These are phyloP conservation scores for Chamaenerion angustifolium DNA, from an alignment of 345 rosid species.

Conservation along the genomic window DNA sequence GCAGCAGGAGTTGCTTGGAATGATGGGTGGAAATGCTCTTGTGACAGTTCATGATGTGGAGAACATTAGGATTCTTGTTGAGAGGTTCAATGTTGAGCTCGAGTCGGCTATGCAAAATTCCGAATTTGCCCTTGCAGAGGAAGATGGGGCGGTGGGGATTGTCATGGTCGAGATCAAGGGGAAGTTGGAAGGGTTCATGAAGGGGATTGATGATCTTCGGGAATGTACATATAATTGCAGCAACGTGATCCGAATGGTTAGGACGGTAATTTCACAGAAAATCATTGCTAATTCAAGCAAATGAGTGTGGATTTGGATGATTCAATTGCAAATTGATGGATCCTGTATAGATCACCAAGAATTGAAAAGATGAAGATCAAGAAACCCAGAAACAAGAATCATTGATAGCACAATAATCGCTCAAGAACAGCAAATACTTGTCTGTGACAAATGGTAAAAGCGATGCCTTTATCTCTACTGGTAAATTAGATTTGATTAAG, in stretches of 20 bases:
- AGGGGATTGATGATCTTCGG: slow-evolving; percentile 41
- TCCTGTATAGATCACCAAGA: no score
- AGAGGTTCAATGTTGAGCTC: slow-evolving; percentile 33
- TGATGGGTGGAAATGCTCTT: slow-evolving; percentile 26
- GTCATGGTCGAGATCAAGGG: slow-evolving; percentile 70
- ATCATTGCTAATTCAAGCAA: slow-evolving; percentile 28
- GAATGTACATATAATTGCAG: slow-evolving; percentile 49
- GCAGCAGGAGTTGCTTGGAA: slow-evolving; percentile 27
- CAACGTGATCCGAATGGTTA: slow-evolving; percentile 42
- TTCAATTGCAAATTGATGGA: no score
- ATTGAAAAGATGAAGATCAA: no score
- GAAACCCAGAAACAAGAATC: no score
- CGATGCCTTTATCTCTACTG: no score
- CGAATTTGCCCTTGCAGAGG: slow-evolving; percentile 42
- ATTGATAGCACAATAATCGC: no score
- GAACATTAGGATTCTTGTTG: slow-evolving; percentile 33
- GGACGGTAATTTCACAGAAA: slow-evolving; percentile 51
- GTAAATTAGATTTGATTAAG: no score
- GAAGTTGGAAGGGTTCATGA: slow-evolving; percentile 41
- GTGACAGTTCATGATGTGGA: slow-evolving; percentile 53
- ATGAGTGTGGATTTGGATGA: no score
- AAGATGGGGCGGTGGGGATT: slow-evolving; percentile 39
- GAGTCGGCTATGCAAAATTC: slow-evolving; percentile 41
- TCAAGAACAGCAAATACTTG: no score
- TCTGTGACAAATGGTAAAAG: no score